Conservation (phyloP, 768 basidiomycete species). For the Boletellus ananiceps region DNA sequence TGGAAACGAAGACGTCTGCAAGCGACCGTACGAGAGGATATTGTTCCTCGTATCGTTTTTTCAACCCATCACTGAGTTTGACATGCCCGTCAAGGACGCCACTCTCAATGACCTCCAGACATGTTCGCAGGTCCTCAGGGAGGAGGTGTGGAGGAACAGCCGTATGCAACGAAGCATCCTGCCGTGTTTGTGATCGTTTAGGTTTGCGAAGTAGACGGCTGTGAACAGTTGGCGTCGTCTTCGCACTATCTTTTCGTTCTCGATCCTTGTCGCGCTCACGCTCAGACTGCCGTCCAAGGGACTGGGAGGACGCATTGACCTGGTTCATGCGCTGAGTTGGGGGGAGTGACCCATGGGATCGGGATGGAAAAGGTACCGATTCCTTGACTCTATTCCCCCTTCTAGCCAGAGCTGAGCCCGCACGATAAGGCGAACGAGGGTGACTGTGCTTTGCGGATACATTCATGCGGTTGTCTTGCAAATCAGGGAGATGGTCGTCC, state of each 20-base stretch:
- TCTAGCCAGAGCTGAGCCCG: slow-evolving; percentile 38
- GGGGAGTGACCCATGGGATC: slow-evolving; percentile 76
- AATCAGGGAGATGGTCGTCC: slow-evolving; percentile 41
- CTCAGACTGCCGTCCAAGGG: slow-evolving; percentile 67
- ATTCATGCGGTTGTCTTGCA: slow-evolving; percentile 22
- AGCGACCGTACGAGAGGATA: slow-evolving; percentile 90
- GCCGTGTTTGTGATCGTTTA: slow-evolving; percentile 57
- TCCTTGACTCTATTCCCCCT: slow-evolving; percentile 39
- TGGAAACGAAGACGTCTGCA: slow-evolving; percentile 93
- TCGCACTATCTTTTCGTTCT: slow-evolving; percentile 43
- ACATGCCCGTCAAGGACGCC: slow-evolving; percentile 89
- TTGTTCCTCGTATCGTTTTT: slow-evolving; percentile 91
- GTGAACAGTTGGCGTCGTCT: slow-evolving; percentile 29
- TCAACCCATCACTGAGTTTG: slow-evolving; percentile 76
- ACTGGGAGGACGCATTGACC: slow-evolving; percentile 62
- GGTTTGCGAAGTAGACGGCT: slow-evolving; percentile 60
- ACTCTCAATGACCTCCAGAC: slow-evolving; percentile 80
- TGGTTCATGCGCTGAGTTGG: slow-evolving; percentile 51
- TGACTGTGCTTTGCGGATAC: slow-evolving; percentile 54
- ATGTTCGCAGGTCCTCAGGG: slow-evolving; percentile 82
- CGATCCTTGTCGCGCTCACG: slow-evolving; percentile 43
- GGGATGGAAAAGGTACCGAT: slow-evolving; percentile 70
- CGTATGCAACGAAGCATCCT: slow-evolving; percentile 42
- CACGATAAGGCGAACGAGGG: slow-evolving; percentile 74
- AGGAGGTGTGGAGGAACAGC: slow-evolving; percentile 72